phyloP scores from a whole-genome alignment of 2,329 filamentous ascomycete species.

The Talaromyces sp. region DNA sequence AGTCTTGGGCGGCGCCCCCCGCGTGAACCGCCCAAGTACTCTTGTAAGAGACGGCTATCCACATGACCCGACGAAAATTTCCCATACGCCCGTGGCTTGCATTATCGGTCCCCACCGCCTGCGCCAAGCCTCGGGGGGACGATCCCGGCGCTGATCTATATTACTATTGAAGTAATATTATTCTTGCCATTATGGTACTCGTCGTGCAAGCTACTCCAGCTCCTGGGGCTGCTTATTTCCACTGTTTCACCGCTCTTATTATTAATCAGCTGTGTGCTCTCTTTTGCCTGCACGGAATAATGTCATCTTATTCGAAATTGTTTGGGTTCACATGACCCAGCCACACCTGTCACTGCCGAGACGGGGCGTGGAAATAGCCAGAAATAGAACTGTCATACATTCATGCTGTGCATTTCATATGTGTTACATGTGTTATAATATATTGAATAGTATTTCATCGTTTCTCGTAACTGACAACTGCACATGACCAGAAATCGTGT shows the following conservation, averaged over 20 bases:
- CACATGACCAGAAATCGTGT: no score
- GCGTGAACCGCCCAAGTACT: neutral
- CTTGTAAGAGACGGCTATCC: neutral
- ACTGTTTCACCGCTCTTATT: neutral
- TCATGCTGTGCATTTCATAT: no score
- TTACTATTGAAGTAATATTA: neutral
- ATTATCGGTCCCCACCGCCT: neutral
- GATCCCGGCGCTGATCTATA: neutral
- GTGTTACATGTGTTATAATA: no score
- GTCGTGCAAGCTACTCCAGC: no score
- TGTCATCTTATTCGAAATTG: neutral
- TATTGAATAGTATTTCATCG: no score
- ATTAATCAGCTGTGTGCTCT: neutral
- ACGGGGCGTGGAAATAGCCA: no score
- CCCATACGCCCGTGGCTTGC: conserved; percentile 5
- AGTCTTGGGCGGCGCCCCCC: no score
- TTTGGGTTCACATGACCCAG: neutral
- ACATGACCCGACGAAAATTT: conserved; percentile 14
- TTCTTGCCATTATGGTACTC: neutral
- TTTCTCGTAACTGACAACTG: no score
- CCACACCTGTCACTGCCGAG: neutral
- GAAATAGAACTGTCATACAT: no score
- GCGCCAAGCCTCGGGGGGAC: neutral
- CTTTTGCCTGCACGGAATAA: no score
- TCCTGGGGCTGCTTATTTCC: neutral